Evolutionary conservation across 371 early-diverging fungal genomes (phyloP), one percentile per base, ranked within the genome.

Genomic region (Entomophthora muscae): DNA sequence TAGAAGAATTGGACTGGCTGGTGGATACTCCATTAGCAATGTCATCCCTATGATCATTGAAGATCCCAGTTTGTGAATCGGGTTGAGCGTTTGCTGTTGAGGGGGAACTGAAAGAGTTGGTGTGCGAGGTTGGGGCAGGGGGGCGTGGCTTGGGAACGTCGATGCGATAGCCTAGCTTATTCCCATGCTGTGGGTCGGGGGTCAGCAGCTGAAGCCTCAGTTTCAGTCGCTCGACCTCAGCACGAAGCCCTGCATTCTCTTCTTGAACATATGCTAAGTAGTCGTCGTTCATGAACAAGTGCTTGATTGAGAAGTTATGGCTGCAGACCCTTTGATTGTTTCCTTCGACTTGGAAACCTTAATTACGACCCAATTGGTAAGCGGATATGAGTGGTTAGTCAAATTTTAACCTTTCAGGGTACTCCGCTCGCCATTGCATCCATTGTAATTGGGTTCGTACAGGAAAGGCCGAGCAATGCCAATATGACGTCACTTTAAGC

Each of bases 1-100:
- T 57, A 71, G 53, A 55, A 74, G 71, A 17, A 65, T 60, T 23
- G 26, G 21, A 10, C n/a, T 21, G 2, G 23, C 21, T 27, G 28
- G 26, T 32, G 26, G 54, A 27, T 10, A 12, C 55, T 10, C 28
- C 55, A 26, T 55, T 27, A n/a, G 24, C 10, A 26, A 26, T 27
- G 55, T 26, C 55, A 21, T n/a, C 10, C 12, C 21, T 26, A 55
- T 21, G 5, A 26, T 10, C 55, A 21, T 27, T 55, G 28, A n/a
- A 10, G 22, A 12, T 26, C 22, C 10, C 21, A 55, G 10, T 21
- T 10, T 21, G 22, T 3, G 26, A 12, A 12, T 55, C 21, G 28
- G 24, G 55, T 55, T 55, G 55, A 26, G 55, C 3, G 55, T n/a
- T 55, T 5, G 21, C 22, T 3, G 55, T 21, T 21, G 22, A 3